phyloP scores from a whole-genome alignment of 2,329 filamentous ascomycete genomes.

The Dactylellina parvicollis region DNA sequence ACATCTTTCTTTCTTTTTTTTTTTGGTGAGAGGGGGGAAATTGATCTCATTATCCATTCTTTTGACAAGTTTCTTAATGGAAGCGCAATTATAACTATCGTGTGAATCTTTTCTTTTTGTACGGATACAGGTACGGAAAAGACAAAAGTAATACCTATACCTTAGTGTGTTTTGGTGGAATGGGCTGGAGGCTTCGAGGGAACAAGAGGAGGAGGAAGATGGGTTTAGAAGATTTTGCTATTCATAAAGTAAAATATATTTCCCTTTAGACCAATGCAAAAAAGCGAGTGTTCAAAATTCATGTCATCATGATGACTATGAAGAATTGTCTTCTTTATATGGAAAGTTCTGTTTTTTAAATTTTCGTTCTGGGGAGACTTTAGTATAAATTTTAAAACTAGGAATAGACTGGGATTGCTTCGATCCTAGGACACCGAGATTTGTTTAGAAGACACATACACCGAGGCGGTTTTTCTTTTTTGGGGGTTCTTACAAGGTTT shows the following conservation, averaged over 20 bases:
- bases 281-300: too few relatives aligned
- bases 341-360: not conserved
- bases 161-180: too few relatives aligned
- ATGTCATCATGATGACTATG: not conserved
- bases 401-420: not conserved
- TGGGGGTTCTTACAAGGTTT: too few relatives aligned
- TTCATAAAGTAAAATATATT: too few relatives aligned
- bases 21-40: not conserved
- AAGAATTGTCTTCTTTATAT: not conserved
- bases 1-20: not conserved
- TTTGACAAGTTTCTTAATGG: not conserved
- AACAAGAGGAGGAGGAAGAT: not conserved
- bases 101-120: conserved; percentile 3
- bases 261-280: not conserved
- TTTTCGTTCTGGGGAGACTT: not conserved
- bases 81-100: not conserved
- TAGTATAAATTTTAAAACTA: not conserved
- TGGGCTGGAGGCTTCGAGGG: too few relatives aligned
- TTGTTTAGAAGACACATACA: too few relatives aligned
- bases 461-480: too few relatives aligned
- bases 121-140: not conserved
- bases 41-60: conserved; percentile 4
- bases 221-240: not conserved
- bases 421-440: too few relatives aligned
- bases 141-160: not conserved